Evolutionary conservation across 805 yeast species (phyloP).

Genomic region (Spathaspora passalidarum): DNA sequence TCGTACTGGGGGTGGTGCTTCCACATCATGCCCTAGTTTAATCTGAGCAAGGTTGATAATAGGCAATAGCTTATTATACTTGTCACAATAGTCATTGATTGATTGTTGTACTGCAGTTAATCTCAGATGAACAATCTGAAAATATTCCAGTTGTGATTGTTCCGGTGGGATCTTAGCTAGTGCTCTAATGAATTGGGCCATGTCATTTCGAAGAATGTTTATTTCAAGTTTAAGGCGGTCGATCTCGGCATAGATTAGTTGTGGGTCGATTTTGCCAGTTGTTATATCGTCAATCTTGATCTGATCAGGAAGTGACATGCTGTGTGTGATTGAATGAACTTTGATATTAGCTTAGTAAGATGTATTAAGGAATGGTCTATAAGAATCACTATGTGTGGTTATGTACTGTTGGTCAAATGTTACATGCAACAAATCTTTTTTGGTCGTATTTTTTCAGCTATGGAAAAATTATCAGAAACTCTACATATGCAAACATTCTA

Average conservation of each 20-base stretch:
- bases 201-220: conserved; percentile 39
- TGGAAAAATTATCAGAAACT: no score
- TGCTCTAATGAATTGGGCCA: conserved; percentile 35
- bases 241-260: conserved; percentile 41
- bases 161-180: conserved; percentile 31
- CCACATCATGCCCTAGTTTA: conserved; percentile 49
- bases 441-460: no score
- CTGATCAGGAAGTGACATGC: conserved; percentile 24
- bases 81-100: conserved; percentile 41
- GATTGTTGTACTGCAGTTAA: conserved; percentile 36
- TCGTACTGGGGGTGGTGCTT: conserved; percentile 27
- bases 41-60: conserved; percentile 50
- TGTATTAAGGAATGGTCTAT: not conserved
- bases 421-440: no score
- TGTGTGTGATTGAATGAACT: not conserved
- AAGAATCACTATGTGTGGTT: no score
- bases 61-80: conserved; percentile 47
- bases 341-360: no score
- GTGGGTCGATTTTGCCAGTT: conserved; percentile 39
- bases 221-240: conserved; percentile 42
- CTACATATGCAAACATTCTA: no score
- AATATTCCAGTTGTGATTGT: conserved; percentile 35
- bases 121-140: conserved; percentile 31
- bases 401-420: no score
- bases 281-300: conserved; percentile 43